These are phyloP conservation scores for Sechiopsis laciniata DNA, from an alignment of 306 rosid genomes.

Conservation along the genomic window DNA sequence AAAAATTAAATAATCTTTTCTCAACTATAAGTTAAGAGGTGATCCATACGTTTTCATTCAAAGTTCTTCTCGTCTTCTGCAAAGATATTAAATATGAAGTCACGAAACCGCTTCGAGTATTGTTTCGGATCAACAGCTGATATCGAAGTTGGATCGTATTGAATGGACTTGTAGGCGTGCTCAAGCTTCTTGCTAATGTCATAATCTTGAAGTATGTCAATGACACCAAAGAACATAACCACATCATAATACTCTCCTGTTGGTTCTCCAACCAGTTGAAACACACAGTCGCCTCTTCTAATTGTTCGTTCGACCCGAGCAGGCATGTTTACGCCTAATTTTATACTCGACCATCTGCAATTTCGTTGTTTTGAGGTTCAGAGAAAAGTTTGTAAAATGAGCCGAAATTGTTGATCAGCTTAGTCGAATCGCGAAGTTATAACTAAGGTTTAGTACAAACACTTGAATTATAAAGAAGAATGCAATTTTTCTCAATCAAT, in stretches of 20 bases:
- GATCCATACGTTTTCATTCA: not conserved
- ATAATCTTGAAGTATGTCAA: slow-evolving; percentile 95
- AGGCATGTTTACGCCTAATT: slow-evolving; percentile 71
- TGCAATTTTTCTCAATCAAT: slow-evolving; percentile 2
- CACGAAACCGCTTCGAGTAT: slow-evolving; percentile 85
- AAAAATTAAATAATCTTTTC: not conserved
- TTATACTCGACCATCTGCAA: slow-evolving; percentile 61
- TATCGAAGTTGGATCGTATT: slow-evolving; percentile 80
- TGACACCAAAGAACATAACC: slow-evolving; percentile 64
- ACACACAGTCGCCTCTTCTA: slow-evolving; percentile 50
- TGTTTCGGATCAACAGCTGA: slow-evolving; percentile 92
- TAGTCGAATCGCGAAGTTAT: not conserved
- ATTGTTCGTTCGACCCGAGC: slow-evolving; percentile 65
- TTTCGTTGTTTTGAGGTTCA: not conserved
- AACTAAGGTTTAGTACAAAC: not conserved
- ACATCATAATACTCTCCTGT: slow-evolving; percentile 74
- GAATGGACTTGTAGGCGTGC: slow-evolving; percentile 92
- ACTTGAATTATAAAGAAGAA: not conserved
- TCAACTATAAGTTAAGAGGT: not conserved
- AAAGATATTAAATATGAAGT: slow-evolving; percentile 64
- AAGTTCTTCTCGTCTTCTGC: slow-evolving; percentile 33
- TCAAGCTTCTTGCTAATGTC: slow-evolving; percentile 98
- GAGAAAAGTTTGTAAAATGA: not conserved
- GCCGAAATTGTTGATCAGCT: not conserved
- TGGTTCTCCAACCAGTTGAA: slow-evolving; percentile 69